Evolutionary conservation across 805 yeast genomes (phyloP), one percentile per base, ranked within the genome.

Genomic region (Suhomyces xylopsoci): DNA sequence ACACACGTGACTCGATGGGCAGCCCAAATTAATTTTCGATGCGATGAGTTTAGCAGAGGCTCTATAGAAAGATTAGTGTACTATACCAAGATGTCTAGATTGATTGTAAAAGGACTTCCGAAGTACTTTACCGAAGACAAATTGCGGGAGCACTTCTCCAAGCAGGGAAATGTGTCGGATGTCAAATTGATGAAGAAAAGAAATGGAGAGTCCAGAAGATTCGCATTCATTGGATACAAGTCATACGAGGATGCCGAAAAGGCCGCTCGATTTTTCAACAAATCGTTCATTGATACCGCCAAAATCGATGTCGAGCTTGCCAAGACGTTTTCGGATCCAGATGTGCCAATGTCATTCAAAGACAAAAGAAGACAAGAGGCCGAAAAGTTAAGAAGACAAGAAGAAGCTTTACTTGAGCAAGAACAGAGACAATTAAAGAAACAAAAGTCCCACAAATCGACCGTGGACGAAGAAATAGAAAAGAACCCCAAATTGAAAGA

Each of bases 41-140:
- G 52, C 52, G 52, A 49, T 49, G 52, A 46, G 48, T 38, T 49
- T 3, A 9, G 15, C n/a, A 38, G 17, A 51, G 22, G 15, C 28
- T 26, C 28, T 26, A 3, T 26, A 10, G 28, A 26, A 26, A 26
- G 10, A 26, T 10, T 9, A 26, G 28, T 26, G 28, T 3, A 19
- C 25, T 22, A 5, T 22, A n/a, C 22, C 45, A 62, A 47, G 57
- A 83, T 83, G 88, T 92, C 98, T 19, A 88, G 98, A 71, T 80
- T 93, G 50, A 93, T 93, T 61, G 96, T 93, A 6, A 93, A 90
- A 67, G 94, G 96, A 44, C 78, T 93, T 49, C 98, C 98, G 7
- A 74, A 77, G 58, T 88, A 88, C 65, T 79, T 83, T 54, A 81
- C 85, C 0, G 97, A 93, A 66, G 90, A 82, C 2, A 82, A 85